Base-by-base conservation (phyloP, 176 grass and related monocot species). In the Panicum miliaceum region DNA sequence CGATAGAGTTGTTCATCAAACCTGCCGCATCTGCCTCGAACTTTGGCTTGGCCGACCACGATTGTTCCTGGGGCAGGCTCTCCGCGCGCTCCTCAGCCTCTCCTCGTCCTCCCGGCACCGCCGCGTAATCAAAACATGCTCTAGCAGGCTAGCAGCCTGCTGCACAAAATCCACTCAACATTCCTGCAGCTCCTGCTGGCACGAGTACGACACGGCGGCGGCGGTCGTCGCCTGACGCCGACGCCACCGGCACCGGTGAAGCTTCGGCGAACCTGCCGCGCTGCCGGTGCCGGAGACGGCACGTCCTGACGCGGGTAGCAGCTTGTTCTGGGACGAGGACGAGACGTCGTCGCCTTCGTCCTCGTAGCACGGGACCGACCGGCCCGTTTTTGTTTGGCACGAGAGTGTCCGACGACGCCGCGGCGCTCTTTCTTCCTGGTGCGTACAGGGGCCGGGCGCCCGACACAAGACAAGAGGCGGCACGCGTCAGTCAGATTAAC, bases 251-350 rank as follows among this genome's bases (percentile, higher is more conserved):
- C 13, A 37, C 8, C 35, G 43, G 11, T 22, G 71, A 77, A 75
- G 77, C 34, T 22, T 38, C 80, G 4, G 38, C 11, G 62, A 82
- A 59, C 15, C 53, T 70, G 38, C 48, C 7, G 14, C 23, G 14
- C 35, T 58, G 75, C 83, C 68, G 37, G 29, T n/a, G 41, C 70
- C 54, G 60, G 32, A 52, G 66, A 65, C 76, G 60, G 60, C 76
- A 84, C 48, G 38, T 14, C 19, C 25, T 3, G 25, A 52, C 32
- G 9, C 20, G 42, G 63, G 36, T 0, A 6, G 22, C 19, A 65
- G 60, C 38, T 37, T 35, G 7, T 34, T 34, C 20, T 12, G 4
- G 2, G 25, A 4, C 47, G 82, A 26, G 11, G 11, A 48, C 48
- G n/a, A 4, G 29, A 1, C 29, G 29, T 5, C 13, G 20, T 25